These are phyloP conservation scores for Cyathus striatus DNA, from an alignment of 768 basidiomycete genomes.

Conservation along the genomic window DNA sequence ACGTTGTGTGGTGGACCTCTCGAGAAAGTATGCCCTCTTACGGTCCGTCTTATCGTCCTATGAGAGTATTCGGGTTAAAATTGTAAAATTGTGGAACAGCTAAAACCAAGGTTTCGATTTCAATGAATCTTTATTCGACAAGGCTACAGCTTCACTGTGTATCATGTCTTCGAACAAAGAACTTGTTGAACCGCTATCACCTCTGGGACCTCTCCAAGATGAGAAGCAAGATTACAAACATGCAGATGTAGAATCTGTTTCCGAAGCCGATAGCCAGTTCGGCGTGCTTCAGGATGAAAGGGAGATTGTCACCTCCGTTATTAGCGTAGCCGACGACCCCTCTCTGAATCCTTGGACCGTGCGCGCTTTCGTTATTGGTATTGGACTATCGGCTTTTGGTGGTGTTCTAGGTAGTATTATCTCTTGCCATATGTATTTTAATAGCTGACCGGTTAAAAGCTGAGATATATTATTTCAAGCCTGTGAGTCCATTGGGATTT, in stretches of 20 bases:
- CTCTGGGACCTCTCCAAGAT: too few species aligned
- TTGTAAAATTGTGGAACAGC: neutral
- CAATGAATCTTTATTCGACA: too few species aligned
- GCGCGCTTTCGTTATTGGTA: conserved; percentile 40
- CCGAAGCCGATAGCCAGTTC: conserved; percentile 19
- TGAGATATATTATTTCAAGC: conserved; percentile 60
- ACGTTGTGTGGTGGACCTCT: neutral
- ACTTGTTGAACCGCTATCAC: too few species aligned
- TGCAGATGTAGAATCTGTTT: conserved; percentile 27
- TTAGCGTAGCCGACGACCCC: conserved; percentile 40
- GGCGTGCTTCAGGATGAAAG: conserved; percentile 36
- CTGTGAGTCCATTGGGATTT: conserved; percentile 21
- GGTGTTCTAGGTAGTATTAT: conserved; percentile 34
- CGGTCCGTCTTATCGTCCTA: conserved; percentile 11
- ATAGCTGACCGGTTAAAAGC: conserved; percentile 21
- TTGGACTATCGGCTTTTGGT: conserved; percentile 43
- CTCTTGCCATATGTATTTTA: neutral
- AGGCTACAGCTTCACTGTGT: too few species aligned
- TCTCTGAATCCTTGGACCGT: conserved; percentile 41
- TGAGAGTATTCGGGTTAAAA: conserved; percentile 3
- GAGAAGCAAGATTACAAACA: conserved; percentile 26
- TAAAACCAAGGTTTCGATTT: too few species aligned
- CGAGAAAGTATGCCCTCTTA: neutral
- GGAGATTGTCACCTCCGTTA: conserved; percentile 42
- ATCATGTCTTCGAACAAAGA: too few species aligned